phyloP scores from a whole-genome alignment of 148 eudicot genomes.

The Bassia scoparia region DNA sequence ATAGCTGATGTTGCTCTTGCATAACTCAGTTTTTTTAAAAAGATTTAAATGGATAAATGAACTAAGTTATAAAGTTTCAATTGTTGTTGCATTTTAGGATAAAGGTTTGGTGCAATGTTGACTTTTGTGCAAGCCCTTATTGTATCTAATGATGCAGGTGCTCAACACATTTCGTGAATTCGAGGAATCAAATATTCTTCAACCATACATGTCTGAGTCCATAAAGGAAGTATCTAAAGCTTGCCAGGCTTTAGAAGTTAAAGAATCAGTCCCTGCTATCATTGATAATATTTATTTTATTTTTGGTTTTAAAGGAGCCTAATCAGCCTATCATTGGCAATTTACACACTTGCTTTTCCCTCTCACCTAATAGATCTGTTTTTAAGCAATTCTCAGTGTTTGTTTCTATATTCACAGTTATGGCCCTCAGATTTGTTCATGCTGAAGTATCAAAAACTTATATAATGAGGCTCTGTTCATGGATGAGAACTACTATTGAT shows the following conservation, averaged over 20 bases:
- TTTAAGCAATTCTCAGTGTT: conserved; percentile 20
- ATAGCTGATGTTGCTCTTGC: not conserved
- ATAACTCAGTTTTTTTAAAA: too few relatives aligned
- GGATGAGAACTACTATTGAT: conserved; percentile 87
- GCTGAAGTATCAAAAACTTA: conserved; percentile 81
- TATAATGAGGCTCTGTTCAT: conserved; percentile 86
- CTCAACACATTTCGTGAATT: conserved; percentile 71
- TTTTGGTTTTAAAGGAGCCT: too few relatives aligned
- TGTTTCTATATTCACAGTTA: conserved; percentile 49
- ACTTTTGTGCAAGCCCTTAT: conserved; percentile 16
- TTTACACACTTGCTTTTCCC: not conserved
- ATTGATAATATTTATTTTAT: too few relatives aligned
- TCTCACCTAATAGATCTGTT: too few relatives aligned
- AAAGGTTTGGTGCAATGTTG: not conserved
- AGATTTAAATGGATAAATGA: too few relatives aligned
- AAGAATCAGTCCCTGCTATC: conserved; percentile 80
- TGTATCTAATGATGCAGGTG: conserved; percentile 49
- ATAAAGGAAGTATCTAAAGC: conserved; percentile 80
- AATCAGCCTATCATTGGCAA: too few relatives aligned
- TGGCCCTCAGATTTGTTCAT: conserved; percentile 69
- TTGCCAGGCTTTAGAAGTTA: conserved; percentile 84
- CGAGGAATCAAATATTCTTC: conserved; percentile 79
- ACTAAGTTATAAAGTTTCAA: not conserved
- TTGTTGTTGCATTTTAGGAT: not conserved
- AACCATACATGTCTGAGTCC: conserved; percentile 76